These are phyloP conservation scores for Paraphaeosphaeria sporulosa DNA, from an alignment of 2,329 filamentous ascomycete genomes.

Conservation along the genomic window DNA sequence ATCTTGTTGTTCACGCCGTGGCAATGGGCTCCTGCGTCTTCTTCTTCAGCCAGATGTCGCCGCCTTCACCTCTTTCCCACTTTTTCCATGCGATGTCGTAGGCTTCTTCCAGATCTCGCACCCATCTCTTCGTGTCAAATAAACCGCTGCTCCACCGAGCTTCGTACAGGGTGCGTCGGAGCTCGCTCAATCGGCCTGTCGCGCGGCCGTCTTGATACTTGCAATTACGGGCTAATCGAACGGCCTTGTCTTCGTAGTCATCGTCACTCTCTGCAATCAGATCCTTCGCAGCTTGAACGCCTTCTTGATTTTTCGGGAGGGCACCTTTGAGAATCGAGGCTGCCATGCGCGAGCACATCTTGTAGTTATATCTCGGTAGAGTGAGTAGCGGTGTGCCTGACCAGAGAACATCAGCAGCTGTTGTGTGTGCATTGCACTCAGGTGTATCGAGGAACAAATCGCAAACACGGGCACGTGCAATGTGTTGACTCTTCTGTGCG, in stretches of 20 bases:
- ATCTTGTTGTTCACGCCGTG: neutral
- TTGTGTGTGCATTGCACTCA: conserved; percentile 98
- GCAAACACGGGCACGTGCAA: conserved; percentile 87
- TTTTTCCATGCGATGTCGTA: conserved; percentile 88
- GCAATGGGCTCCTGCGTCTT: conserved; percentile 8
- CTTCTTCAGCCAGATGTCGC: conserved; percentile 81
- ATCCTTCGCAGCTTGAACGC: conserved; percentile 72
- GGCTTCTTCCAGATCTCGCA: conserved; percentile 83
- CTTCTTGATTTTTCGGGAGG: conserved; percentile 75
- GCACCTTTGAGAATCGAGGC: conserved; percentile 93
- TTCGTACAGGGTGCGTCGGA: conserved; percentile 83
- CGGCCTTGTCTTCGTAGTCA: conserved; percentile 76
- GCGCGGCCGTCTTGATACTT: conserved; percentile 42
- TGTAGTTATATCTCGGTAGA: conserved; percentile 89
- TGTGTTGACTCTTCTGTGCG: conserved; percentile 92
- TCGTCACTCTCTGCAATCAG: conserved; percentile 80
- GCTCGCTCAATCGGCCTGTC: conserved; percentile 74
- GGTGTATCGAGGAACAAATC: conserved; percentile 97
- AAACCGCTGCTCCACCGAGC: conserved; percentile 85
- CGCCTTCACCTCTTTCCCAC: conserved; percentile 87
- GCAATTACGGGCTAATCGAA: conserved; percentile 44
- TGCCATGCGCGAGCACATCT: conserved; percentile 99
- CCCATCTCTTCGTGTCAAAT: conserved; percentile 93
- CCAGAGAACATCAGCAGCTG: conserved; percentile 95
- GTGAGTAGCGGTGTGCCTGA: conserved; percentile 93